phyloP scores from a whole-genome alignment of 1,284 basidiomycete genomes.

The Melampsora americana region DNA sequence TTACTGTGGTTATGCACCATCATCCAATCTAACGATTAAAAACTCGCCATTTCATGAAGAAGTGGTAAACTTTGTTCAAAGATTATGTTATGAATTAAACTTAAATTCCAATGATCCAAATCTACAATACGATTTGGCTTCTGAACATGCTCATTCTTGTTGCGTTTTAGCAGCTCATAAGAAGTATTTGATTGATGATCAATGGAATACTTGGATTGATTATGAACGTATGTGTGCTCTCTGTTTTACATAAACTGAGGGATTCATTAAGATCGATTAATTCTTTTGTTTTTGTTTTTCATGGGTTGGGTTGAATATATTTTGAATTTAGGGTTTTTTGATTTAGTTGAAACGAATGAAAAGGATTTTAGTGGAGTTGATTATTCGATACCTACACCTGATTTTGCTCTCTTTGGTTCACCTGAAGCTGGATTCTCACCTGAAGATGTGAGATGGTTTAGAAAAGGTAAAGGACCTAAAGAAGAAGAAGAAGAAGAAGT shows the following conservation, averaged over 20 bases:
- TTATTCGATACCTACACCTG: constrained; percentile 36
- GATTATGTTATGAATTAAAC: constrained; percentile 25
- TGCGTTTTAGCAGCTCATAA: constrained; percentile 44
- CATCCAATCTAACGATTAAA: constrained; percentile 44
- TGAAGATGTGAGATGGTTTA: constrained; percentile 44
- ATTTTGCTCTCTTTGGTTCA: constrained; percentile 42
- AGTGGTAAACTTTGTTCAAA: constrained; percentile 41
- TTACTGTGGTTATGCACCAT: constrained; percentile 44
- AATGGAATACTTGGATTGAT: constrained; percentile 46
- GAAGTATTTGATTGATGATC: constrained; percentile 41
- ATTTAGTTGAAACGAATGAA: constrained; percentile 32
- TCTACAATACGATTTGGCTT: constrained; percentile 38
- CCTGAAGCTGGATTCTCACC: constrained; percentile 45
- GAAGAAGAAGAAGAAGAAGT: not conserved
- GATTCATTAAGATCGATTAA: too few relatives aligned
- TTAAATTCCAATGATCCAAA: not conserved
- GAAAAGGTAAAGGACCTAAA: constrained; percentile 11
- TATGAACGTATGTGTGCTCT: constrained; percentile 38
- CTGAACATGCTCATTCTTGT: constrained; percentile 45
- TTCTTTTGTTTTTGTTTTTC: not conserved
- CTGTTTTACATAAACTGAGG: too few relatives aligned
- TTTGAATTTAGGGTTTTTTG: constrained; percentile 39
- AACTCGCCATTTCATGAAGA: constrained; percentile 45
- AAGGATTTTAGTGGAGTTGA: constrained; percentile 40
- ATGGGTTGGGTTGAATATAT: not conserved